Evolutionary conservation across 1,284 basidiomycete species (phyloP).

Genomic region (Boletus semigastroideus): DNA sequence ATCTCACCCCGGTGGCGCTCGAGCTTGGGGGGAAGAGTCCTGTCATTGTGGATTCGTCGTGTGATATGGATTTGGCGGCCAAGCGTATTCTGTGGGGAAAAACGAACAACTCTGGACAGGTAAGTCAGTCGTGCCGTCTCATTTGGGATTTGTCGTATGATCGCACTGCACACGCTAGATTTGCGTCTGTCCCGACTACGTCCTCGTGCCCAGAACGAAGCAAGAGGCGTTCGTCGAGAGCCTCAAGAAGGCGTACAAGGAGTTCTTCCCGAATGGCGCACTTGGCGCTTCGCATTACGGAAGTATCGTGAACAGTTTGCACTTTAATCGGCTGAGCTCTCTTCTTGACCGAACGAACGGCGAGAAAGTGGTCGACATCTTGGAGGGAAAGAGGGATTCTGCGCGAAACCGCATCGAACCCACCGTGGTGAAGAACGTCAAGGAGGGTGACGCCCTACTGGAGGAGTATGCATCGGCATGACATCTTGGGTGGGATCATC

Average conservation of each 20-base stretch:
- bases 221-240: slow-evolving; percentile 55
- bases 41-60: slow-evolving; percentile 52
- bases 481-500: background rate
- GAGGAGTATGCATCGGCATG: slow-evolving; percentile 23
- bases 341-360: slow-evolving; percentile 56
- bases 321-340: slow-evolving; percentile 24
- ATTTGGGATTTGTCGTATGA: background rate
- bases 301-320: slow-evolving; percentile 23
- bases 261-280: slow-evolving; percentile 33
- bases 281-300: slow-evolving; percentile 17
- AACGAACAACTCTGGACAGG: slow-evolving; percentile 50
- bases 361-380: slow-evolving; percentile 44
- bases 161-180: slow-evolving; percentile 34
- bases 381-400: slow-evolving; percentile 48
- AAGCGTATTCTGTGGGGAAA: slow-evolving; percentile 58
- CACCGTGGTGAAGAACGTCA: slow-evolving; percentile 20
- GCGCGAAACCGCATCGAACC: slow-evolving; percentile 27
- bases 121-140: slow-evolving; percentile 14
- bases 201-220: slow-evolving; percentile 49
- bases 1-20: slow-evolving; percentile 62
- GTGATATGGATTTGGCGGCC: slow-evolving; percentile 44
- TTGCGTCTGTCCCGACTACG: slow-evolving; percentile 66
- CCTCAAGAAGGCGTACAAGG: slow-evolving; percentile 39
- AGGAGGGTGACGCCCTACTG: slow-evolving; percentile 23
- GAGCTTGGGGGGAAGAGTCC: slow-evolving; percentile 73